Percentiles rank a stretch among this genome's conserved stretches.
Evolutionary conservation across 768 basidiomycete genomes (phyloP).

Genomic region (Pleurotus sapidus): DNA sequence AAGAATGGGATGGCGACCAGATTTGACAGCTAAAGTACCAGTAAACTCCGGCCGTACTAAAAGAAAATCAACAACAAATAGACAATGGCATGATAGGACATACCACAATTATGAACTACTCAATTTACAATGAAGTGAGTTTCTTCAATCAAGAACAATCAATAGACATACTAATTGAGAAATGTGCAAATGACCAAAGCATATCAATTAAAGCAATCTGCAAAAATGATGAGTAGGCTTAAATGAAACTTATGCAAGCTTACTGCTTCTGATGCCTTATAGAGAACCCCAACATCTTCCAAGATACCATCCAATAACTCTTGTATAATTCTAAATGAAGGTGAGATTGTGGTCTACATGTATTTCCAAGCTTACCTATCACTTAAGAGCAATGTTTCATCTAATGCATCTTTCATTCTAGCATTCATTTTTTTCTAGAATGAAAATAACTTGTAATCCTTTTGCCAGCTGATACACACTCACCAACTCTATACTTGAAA

Average conservation of each 20-base stretch:
- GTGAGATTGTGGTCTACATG: neutral
- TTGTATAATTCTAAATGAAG: constrained; percentile 62
- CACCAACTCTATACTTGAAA: constrained; percentile 83
- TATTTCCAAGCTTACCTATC: constrained; percentile 49
- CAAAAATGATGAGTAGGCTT: neutral
- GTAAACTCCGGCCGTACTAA: constrained; percentile 91
- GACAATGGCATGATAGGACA: neutral
- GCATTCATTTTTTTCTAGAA: constrained; percentile 83
- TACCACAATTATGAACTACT: constrained; percentile 49
- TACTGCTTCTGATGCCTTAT: constrained; percentile 90
- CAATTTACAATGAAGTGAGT: neutral
- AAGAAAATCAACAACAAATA: neutral
- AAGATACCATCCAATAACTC: constrained; percentile 73
- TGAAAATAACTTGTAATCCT: neutral
- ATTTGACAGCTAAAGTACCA: constrained; percentile 84
- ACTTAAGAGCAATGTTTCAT: constrained; percentile 85
- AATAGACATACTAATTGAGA: constrained; percentile 64
- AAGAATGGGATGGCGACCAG: constrained; percentile 84
- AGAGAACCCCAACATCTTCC: constrained; percentile 72
- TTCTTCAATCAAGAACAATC: neutral
- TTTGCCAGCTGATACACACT: constrained; percentile 15
- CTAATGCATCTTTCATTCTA: constrained; percentile 86
- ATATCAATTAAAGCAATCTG: constrained; percentile 89
- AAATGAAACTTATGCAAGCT: constrained; percentile 11
- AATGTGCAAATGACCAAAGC: constrained; percentile 84